Evolutionary conservation across 257 asterid genomes (phyloP), one percentile per base, ranked within the genome.

Genomic region (Solanum pimpinellifolium): DNA sequence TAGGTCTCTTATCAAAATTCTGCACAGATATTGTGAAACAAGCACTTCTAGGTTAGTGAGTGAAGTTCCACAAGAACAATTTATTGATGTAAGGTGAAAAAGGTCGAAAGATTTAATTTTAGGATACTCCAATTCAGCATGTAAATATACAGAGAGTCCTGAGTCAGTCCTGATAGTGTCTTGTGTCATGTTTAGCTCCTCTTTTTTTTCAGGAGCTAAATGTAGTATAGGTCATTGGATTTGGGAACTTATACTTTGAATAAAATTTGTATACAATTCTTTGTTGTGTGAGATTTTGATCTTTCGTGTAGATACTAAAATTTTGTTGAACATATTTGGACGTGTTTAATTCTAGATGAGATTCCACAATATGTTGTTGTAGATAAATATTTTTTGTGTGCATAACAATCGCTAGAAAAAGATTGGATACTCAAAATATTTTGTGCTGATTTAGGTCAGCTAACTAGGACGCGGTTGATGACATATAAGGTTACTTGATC

Each of bases 21-120:
- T 95, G 87, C 98, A 94, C 25, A 89, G 87, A 27, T 95, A 91
- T 35, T 80, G 91, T 21, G 98, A 95, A 81, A 69, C 91, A 15
- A 85, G 92, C 23, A 82, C 92, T 12, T 83, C 92, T 31, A 87
- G 90, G 23, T 27, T 86, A 86, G 85, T 86, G 37, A 89, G 86
- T 86, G 95, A 87, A 81, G 80, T 87, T 62, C 52, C 93, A 89
- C 93, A 88, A 29, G 93, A 87, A 44, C 93, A 88, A 25, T 89
- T 60, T 83, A 91, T 94, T 12, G 86, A 88, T 75, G 94, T 92
- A 18, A 47, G 92, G 89, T 91, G 93, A 91, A 81, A 90, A 81
- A 11, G 52, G 84, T 68, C 52, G 29, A 20, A 42, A 11, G 10
- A 66, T 29, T 21, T 60, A 35, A 14, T n/a, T 73, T 52, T 18